These are phyloP conservation scores for Firmiana major DNA, from an alignment of 345 rosid species.

Conservation along the genomic window DNA sequence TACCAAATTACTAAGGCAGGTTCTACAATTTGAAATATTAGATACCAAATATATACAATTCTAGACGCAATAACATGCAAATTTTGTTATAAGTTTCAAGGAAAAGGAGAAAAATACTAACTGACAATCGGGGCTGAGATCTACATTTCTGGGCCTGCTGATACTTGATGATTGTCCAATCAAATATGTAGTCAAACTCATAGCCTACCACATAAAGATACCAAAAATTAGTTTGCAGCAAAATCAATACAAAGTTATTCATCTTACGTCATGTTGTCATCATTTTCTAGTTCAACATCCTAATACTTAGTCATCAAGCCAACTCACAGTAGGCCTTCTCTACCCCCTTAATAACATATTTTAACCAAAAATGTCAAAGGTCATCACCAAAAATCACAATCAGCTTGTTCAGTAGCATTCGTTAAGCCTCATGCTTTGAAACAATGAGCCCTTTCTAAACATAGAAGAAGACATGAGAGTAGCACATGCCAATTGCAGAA, in stretches of 20 bases:
- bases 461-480: background rate
- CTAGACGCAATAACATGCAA: background rate
- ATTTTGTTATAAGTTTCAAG: background rate
- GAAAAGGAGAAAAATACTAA: constrained; percentile 25
- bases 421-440: background rate
- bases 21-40: constrained; percentile 2
- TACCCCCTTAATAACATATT: background rate
- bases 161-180: constrained; percentile 92
- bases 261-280: background rate
- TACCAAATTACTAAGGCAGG: background rate
- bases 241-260: background rate
- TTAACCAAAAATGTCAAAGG: background rate
- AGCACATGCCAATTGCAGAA: background rate
- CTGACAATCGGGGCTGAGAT: constrained; percentile 59
- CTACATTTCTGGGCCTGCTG: constrained; percentile 72
- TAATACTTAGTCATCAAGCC: background rate
- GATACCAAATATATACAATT: background rate
- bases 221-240: background rate
- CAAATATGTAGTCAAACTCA: constrained; percentile 76
- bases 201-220: constrained; percentile 48
- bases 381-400: background rate
- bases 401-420: background rate
- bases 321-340: background rate
- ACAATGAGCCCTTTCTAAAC: background rate
- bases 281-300: background rate